Conservation (phyloP, 1,284 basidiomycete genomes). For the Earliella scabrosa region DNA sequence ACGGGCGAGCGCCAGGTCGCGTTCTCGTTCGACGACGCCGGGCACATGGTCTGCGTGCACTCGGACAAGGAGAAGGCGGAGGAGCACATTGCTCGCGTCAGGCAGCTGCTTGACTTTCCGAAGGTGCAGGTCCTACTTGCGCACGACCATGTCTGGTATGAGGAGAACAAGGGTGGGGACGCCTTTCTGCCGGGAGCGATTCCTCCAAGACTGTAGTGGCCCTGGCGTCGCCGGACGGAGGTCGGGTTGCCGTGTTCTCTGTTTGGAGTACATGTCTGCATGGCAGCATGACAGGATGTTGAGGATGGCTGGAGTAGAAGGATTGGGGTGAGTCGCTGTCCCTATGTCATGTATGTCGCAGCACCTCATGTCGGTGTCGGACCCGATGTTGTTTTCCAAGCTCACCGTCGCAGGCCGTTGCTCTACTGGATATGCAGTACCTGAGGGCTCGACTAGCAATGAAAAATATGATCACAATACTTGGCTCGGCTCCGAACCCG, state of each 20-base stretch:
- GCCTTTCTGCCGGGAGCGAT: constrained; percentile 51
- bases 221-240: neutral
- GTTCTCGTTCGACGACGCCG: constrained; percentile 25
- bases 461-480: too few species aligned
- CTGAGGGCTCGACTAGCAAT: too few species aligned
- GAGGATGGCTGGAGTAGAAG: too few species aligned
- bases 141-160: constrained; percentile 57
- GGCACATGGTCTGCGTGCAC: constrained; percentile 43
- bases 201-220: constrained; percentile 10
- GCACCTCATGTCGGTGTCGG: too few species aligned
- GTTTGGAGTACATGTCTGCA: too few species aligned
- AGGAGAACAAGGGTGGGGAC: constrained; percentile 42
- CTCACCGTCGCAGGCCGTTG: too few species aligned
- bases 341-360: too few species aligned
- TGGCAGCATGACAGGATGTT: too few species aligned
- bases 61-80: constrained; percentile 44
- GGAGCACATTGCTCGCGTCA: constrained; percentile 45
- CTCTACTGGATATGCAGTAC: too few species aligned
- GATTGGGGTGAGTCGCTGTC: too few species aligned
- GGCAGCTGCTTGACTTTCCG: constrained; percentile 40
- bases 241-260: neutral
- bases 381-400: too few species aligned
- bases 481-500: too few species aligned
- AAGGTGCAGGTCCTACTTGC: constrained; percentile 52
- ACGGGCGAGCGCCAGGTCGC: constrained; percentile 49